phyloP scores from a whole-genome alignment of 495 filamentous ascomycete genomes.

The Xylaria acuta region DNA sequence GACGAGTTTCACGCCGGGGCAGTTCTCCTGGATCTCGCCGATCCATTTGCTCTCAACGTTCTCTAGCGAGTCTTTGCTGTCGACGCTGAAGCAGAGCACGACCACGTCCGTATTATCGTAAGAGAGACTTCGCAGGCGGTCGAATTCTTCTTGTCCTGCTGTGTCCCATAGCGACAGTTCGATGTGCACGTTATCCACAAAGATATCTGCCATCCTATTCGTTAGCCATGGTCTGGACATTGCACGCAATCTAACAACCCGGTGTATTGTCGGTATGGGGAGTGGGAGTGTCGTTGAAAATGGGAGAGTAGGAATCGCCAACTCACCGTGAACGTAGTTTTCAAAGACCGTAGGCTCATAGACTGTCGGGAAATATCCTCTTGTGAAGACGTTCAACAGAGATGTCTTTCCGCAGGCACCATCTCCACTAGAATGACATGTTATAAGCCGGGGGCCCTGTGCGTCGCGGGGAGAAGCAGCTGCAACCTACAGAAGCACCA shows the following conservation, averaged over 20 bases:
- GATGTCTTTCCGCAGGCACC: conserved; percentile 98
- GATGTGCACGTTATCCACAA: conserved; percentile 94
- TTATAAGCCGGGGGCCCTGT: conserved; percentile 37
- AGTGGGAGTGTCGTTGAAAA: not conserved
- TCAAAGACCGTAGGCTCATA: conserved; percentile 99
- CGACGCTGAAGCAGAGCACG: conserved; percentile 98
- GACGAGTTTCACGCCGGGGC: conserved; percentile 90
- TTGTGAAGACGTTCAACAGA: conserved; percentile 95
- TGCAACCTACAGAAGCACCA: conserved; percentile 86
- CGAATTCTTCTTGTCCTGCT: conserved; percentile 98
- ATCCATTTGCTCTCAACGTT: conserved; percentile 99
- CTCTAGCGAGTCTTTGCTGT: conserved; percentile 93
- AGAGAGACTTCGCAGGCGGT: conserved; percentile 90
- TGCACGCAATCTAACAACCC: not conserved
- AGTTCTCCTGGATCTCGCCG: conserved; percentile 96
- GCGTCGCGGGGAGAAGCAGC: not conserved
- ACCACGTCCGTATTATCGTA: conserved; percentile 96
- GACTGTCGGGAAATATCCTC: conserved; percentile 98
- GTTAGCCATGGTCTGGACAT: conserved; percentile 20
- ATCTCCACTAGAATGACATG: conserved; percentile 71
- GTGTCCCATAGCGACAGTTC: conserved; percentile 98
- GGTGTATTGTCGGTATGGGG: not conserved
- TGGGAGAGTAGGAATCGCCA: not conserved
- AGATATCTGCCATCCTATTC: conserved; percentile 72
- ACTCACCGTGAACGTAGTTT: conserved; percentile 96